A percentile compares a stretch with the other conserved stretches of the same genome.
Conservation (phyloP, 805 yeast species). For the Lachancea lanzarotensis region DNA sequence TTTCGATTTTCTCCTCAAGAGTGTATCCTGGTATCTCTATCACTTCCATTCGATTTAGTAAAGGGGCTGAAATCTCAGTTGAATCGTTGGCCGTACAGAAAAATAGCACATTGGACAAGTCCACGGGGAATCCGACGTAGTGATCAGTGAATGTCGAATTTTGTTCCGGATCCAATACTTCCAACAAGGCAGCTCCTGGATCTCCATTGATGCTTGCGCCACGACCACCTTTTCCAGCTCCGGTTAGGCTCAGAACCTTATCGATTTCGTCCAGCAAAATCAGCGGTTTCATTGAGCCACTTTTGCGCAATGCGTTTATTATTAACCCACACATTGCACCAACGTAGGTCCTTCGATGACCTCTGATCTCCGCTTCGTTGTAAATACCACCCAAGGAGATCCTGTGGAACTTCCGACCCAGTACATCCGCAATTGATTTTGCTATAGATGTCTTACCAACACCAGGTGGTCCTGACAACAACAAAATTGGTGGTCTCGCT, state of each 20-base stretch:
- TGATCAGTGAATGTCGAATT: constrained; percentile 72
- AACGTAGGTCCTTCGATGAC: constrained; percentile 85
- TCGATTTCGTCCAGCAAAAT: constrained; percentile 81
- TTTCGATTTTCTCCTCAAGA: constrained; percentile 64
- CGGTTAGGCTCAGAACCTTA: constrained; percentile 48
- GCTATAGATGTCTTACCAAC: constrained; percentile 89
- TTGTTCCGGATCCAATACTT: constrained; percentile 87
- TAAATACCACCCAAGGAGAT: constrained; percentile 82
- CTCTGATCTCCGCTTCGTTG: constrained; percentile 85
- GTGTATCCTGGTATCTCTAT: constrained; percentile 76
- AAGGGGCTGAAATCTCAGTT: constrained; percentile 63
- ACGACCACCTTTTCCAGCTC: constrained; percentile 18
- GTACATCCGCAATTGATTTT: constrained; percentile 66
- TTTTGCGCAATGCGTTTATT: constrained; percentile 67
- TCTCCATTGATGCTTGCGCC: constrained; percentile 57
- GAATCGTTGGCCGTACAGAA: constrained; percentile 83
- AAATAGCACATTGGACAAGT: constrained; percentile 71
- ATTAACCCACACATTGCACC: constrained; percentile 89
- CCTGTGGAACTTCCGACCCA: constrained; percentile 70
- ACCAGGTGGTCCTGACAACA: constrained; percentile 90
- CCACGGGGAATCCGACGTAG: constrained; percentile 79
- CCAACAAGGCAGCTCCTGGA: constrained; percentile 83
- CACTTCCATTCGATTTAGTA: constrained; percentile 78
- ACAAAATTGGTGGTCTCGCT: constrained; percentile 60
- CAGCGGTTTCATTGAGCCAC: constrained; percentile 75